Evolutionary conservation across 805 yeast species (phyloP), one percentile per base, ranked within the genome.

Genomic region (Kuraishia hungarica): DNA sequence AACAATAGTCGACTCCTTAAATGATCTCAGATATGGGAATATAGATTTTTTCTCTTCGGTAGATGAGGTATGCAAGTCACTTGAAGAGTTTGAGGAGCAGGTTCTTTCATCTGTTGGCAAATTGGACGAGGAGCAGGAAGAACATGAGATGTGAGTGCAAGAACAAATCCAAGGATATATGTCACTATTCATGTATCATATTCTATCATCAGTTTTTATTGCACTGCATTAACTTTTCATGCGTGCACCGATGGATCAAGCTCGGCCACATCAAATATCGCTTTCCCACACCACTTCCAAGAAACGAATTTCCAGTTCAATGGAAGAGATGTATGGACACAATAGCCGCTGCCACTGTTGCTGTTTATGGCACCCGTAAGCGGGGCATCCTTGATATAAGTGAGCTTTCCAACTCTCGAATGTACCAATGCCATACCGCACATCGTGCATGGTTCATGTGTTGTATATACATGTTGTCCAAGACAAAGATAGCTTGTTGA

Each of bases 401-500:
- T 71, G 39, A 93, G 71, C 53, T 90, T 74, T 17, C 82, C 78
- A 0, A 94, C 79, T 52, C 99, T 75, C 1, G 98, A 93, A 66
- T 94, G 99, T 11, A 92, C 84, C 48, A 94, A 73, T 0, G 98
- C 98, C 99, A 94, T 94, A 6, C 89, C 72, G 64, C 99, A 94
- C 97, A 93, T 94, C 0, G 89, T 81, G 64, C 99, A 94, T 0
- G 99, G 99, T 67, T 94, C 99, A 66, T 91, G 96, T 0, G 97
- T 87, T 1, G 96, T 87, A 64, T 87, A 90, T 0, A 94, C 90
- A 58, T 88, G 84, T 60, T 83, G 77, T 54, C 84, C 80, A 39
- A 86, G 79, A 65, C 98, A 92, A 2, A 94, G 75, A 64, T 94
- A 94, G 29, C 60, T 57, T 68, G 62, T 2, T 55, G 53, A 17